Base-by-base conservation (phyloP, 148 eudicot species). In the Pharnaceum exiguum region DNA sequence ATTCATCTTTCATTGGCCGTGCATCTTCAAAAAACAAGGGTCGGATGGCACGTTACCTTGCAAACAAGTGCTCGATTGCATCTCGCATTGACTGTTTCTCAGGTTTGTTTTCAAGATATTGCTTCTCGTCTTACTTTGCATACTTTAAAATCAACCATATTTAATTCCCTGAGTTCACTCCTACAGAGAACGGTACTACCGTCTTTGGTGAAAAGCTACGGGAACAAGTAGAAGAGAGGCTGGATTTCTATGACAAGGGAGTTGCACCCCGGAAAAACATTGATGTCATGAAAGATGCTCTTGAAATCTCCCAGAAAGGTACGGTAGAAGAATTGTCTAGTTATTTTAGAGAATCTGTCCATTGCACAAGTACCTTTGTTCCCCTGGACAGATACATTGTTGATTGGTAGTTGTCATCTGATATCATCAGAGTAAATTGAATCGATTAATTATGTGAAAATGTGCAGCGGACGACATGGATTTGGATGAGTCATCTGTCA, bases 21-120 rank as follows among this genome's bases (percentile, higher is more conserved):
- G 99, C 96, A 40, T 86, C 99, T 55, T 83, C 99, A 44, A 57
- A 67, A 25, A 93, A 93, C 55, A 93, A 93, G 77, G 99, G 99
- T 15, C 86, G 96, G 16, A 93, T 93, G 96, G 99, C 99, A 55
- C 99, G 99, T 30, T 93, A 93, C 67, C 95, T 89, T 68, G 96
- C 96, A 32, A 93, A 93, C 83, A 93, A 93, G 79, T 93, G 99
- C 72, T 93, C 96, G 16, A 89, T 93, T 55, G 99, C 99, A 28
- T 83, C 99, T 55, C 84, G 99, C 38, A 79, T 93, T 28, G 99
- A 93, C 56, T 93, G 99, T 65, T 93, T 93, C 79, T 68, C 85
- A 65, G 96, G 99, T 86, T 56, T 68, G 67, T 48, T 57, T 40
- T 57, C 4, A n/a, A n/a, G n/a, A n/a, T n/a, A 35, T 24, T 65